Evolutionary conservation across 2,329 filamentous ascomycete species (phyloP).

Genomic region (Xylaria sp.): DNA sequence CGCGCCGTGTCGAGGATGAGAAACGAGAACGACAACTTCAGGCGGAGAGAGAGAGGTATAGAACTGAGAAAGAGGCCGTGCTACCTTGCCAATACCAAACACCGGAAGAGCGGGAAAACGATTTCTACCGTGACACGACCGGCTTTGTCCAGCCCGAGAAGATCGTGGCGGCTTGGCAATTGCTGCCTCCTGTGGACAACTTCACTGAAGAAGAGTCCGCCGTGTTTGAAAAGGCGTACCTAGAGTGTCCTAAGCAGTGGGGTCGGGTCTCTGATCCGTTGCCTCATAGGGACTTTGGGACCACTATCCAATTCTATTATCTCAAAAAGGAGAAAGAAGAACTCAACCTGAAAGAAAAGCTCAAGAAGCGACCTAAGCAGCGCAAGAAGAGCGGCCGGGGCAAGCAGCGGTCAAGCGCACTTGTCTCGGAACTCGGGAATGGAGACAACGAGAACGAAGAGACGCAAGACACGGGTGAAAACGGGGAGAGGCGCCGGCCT

Average conservation of each 20-base stretch:
- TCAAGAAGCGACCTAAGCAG: conserved; percentile 65
- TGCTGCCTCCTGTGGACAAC: conserved; percentile 72
- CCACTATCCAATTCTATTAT: conserved; percentile 87
- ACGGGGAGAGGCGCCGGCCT: conserved; percentile 62
- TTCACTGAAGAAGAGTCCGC: conserved; percentile 73
- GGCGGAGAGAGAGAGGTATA: conserved; percentile 69
- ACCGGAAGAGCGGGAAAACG: conserved; percentile 59
- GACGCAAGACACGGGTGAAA: conserved; percentile 58
- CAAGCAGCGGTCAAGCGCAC: conserved; percentile 64
- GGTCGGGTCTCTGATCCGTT: conserved; percentile 72
- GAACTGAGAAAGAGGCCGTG: conserved; percentile 73
- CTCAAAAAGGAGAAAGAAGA: conserved; percentile 78
- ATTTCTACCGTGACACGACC: conserved; percentile 66
- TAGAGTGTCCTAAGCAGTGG: conserved; percentile 81
- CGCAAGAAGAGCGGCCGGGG: conserved; percentile 59
- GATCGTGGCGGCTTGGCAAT: conserved; percentile 71
- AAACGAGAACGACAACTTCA: conserved; percentile 67
- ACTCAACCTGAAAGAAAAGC: conserved; percentile 75
- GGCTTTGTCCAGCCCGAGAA: conserved; percentile 66
- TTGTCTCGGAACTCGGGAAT: conserved; percentile 68
- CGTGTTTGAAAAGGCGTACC: conserved; percentile 73
- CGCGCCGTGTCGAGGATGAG: conserved; percentile 71
- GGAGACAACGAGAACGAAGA: conserved; percentile 61
- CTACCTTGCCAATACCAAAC: conserved; percentile 72
- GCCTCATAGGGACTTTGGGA: conserved; percentile 70